A percentile compares a stretch with the other conserved stretches of the same genome.
Conservation (phyloP, 2,329 filamentous ascomycete genomes). For the Trichoderma sp. region DNA sequence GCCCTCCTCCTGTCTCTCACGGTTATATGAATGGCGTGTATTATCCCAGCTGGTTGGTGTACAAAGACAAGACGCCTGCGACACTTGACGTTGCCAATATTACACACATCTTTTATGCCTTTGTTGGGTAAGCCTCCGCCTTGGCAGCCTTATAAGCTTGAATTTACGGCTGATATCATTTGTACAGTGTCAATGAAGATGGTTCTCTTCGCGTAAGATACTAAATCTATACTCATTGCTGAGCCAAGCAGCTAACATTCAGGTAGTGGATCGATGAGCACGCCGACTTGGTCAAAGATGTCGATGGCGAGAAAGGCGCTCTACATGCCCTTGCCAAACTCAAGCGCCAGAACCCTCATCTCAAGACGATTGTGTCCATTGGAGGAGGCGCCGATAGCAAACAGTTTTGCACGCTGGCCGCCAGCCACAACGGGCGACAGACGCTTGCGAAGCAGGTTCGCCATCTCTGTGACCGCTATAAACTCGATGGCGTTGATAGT, state of each 20-base stretch:
- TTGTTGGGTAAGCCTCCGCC: constrained; percentile 52
- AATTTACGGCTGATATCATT: background rate
- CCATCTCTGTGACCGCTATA: constrained; percentile 59
- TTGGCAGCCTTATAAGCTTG: background rate
- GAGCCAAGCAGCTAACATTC: background rate
- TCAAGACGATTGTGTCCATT: constrained; percentile 65
- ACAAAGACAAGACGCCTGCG: constrained; percentile 63
- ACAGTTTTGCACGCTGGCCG: constrained; percentile 62
- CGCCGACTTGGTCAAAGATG: constrained; percentile 63
- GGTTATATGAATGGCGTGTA: constrained; percentile 51
- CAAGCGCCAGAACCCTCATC: constrained; percentile 58
- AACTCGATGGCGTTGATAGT: constrained; percentile 69
- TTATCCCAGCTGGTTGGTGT: constrained; percentile 68
- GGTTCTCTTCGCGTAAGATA: constrained; percentile 47
- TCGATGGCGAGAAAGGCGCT: constrained; percentile 64
- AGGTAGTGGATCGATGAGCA: constrained; percentile 60
- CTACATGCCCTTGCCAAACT: constrained; percentile 62
- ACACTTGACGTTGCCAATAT: constrained; percentile 59
- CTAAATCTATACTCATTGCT: rapidly evolving
- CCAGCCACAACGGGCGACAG: constrained; percentile 50
- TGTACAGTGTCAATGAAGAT: constrained; percentile 42
- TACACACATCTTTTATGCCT: constrained; percentile 68
- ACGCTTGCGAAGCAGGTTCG: constrained; percentile 60
- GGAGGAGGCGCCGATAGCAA: constrained; percentile 67
- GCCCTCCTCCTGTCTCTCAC: background rate